Conservation (phyloP, 2,329 filamentous ascomycete species). For the Pseudocercospora cruenta region DNA sequence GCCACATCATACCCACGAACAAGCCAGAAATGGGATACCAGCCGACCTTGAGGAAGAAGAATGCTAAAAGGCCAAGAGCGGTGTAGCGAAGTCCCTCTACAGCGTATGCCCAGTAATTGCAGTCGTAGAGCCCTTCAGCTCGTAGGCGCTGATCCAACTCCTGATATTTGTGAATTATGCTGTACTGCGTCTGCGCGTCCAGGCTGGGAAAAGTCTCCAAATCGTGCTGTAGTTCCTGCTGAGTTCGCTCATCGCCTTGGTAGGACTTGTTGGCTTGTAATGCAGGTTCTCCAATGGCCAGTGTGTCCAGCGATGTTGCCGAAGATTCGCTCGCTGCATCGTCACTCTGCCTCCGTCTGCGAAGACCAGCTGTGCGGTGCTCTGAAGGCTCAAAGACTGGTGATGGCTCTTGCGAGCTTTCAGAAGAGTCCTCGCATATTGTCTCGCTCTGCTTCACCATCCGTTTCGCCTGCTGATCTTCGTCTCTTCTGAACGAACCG, state of each 20-base stretch:
- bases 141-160: constrained; percentile 71
- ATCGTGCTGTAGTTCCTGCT: constrained; percentile 75
- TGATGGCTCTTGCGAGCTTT: constrained; percentile 60
- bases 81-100: constrained; percentile 75
- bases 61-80: constrained; percentile 64
- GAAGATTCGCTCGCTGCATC: constrained; percentile 49
- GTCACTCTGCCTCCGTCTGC: constrained; percentile 43
- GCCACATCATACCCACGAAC: constrained; percentile 84
- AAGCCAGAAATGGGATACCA: constrained; percentile 66
- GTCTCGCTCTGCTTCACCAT: constrained; percentile 31
- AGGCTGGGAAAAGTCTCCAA: constrained; percentile 78
- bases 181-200: constrained; percentile 72
- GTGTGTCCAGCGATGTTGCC: constrained; percentile 62
- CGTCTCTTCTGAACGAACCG: constrained; percentile 68
- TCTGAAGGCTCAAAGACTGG: constrained; percentile 62
- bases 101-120: constrained; percentile 79
- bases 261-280: constrained; percentile 42
- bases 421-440: constrained; percentile 48
- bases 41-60: constrained; percentile 51
- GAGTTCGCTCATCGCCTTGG: constrained; percentile 71
- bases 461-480: constrained; percentile 37
- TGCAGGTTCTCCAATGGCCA: constrained; percentile 45
- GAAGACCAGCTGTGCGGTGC: constrained; percentile 35
- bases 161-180: constrained; percentile 81
- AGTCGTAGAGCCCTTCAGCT: constrained; percentile 77